Evolutionary conservation across 352 stramenopile species (phyloP), one percentile per base, ranked within the genome.

Genomic region (Chrysophaeum taylorii): DNA sequence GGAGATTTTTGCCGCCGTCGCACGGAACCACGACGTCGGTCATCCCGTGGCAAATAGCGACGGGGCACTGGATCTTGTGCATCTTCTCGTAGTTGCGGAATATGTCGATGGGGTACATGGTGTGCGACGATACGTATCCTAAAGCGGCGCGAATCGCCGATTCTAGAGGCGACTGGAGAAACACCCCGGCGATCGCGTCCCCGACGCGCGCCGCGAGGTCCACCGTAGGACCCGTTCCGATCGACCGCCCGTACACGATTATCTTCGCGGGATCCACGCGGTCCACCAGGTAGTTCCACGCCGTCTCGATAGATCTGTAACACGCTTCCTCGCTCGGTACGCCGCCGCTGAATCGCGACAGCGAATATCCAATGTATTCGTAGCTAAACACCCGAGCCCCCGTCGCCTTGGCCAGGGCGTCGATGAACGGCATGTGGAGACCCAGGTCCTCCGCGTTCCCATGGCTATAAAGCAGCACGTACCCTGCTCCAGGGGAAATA

Each of bases 401-500:
- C 57, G 57, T 66, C 33, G 15, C 36, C 9, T 25, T 31, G 9
- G 14, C 16, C 2, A 66, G 57, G 16, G 57, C 57, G 12, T 42
- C 36, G 33, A 66, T 27, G 15, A 66, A 78, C 0, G 63, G 54
- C n/a, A 68, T 12, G 45, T 43, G 64, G 27, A 60, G 64, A 1
- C 71, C 76, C 23, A 81, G 31, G 71, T 81, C 76, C 73, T 81
- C 76, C 4, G 76, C 76, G 71, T 81, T 81, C 29, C 76, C 76
- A 68, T 81, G 76, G 27, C 48, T 60, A 38, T 78, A 79, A 14
- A 79, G 50, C 0, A 79, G 57, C 57, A 2, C 9, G 1, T 5
- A 66, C 36, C 12, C 45, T 9, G 14, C 9, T 36, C 41, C 12
- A 21, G 18, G 18, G 18, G 45, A 57, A 25, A 5, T 5, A 9